A percentile compares a stretch with the other conserved stretches of the same genome.
These are phyloP conservation scores for Gossypium gossypioides DNA, from an alignment of 441 rosid species.

Conservation along the genomic window DNA sequence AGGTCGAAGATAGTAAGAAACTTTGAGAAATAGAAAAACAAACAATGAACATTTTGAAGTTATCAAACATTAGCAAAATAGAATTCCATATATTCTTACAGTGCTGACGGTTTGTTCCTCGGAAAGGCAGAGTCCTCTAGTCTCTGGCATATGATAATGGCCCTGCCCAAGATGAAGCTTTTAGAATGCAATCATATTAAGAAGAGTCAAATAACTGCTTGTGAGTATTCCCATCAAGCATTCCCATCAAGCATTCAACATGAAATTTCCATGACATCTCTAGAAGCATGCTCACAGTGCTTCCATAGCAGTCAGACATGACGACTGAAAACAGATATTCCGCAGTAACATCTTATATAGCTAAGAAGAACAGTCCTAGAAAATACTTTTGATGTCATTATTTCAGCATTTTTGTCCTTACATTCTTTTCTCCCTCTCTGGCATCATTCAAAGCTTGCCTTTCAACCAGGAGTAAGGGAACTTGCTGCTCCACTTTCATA, in stretches of 20 bases:
- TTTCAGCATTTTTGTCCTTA: conserved; percentile 23
- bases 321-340: neutral
- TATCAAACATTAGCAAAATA: neutral
- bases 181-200: conserved; percentile 10
- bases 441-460: conserved; percentile 69
- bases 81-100: conserved; percentile 25
- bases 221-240: neutral
- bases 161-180: conserved; percentile 32
- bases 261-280: neutral
- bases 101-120: conserved; percentile 67
- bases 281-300: neutral
- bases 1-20: conserved; percentile 13
- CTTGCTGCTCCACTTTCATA: conserved; percentile 61
- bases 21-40: neutral
- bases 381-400: neutral
- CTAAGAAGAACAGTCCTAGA: neutral
- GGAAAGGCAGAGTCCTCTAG: conserved; percentile 78
- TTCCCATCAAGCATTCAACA: neutral
- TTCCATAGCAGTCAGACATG: neutral
- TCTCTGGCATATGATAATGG: conserved; percentile 80
- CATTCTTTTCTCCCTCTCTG: conserved; percentile 69
- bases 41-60: neutral
- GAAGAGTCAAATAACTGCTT: neutral
- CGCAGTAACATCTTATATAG: neutral
- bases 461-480: conserved; percentile 63